Percentiles rank a stretch among this genome's conserved stretches.
Evolutionary conservation across 2,329 filamentous ascomycete species (phyloP).

Genomic region (Trichophaea hybrida): DNA sequence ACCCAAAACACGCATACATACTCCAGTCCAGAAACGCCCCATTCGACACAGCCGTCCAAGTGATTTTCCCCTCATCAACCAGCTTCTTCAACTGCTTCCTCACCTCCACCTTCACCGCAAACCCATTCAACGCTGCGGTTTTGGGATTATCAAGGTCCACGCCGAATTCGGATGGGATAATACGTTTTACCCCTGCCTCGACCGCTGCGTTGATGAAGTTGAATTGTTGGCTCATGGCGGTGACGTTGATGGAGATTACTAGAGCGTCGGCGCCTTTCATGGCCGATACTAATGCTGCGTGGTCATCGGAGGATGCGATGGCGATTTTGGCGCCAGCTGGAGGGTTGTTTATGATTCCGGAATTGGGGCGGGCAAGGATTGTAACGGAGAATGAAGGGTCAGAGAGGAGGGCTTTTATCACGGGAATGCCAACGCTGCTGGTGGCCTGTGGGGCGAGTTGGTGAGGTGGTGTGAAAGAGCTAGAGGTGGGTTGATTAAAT

Average conservation of each 20-base stretch:
- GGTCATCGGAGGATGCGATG: conserved; percentile 37
- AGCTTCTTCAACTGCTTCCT: conserved; percentile 34
- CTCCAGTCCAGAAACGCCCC: conserved; percentile 48
- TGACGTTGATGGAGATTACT: conserved; percentile 33
- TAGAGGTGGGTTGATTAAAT: not conserved
- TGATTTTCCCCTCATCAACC: conserved; percentile 34
- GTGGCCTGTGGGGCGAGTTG: conserved; percentile 7
- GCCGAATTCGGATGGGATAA: conserved; percentile 47
- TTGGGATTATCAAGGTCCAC: conserved; percentile 32
- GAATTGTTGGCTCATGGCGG: conserved; percentile 33
- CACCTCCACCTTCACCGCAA: conserved; percentile 37
- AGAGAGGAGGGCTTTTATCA: conserved; percentile 7
- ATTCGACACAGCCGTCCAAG: conserved; percentile 43
- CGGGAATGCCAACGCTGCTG: conserved; percentile 10
- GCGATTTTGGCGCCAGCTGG: conserved; percentile 33
- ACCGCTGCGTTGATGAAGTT: conserved; percentile 45
- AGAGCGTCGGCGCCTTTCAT: conserved; percentile 45
- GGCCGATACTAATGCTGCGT: conserved; percentile 37
- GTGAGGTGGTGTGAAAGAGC: not conserved
- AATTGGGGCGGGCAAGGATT: conserved; percentile 1
- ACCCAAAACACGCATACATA: not conserved
- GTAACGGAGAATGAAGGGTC: not conserved
- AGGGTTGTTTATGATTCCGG: conserved; percentile 16
- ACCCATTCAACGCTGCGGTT: conserved; percentile 37
- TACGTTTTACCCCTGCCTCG: conserved; percentile 45